A percentile compares a stretch with the other conserved stretches of the same genome.
phyloP scores from a whole-genome alignment of 2,329 filamentous ascomycete species.

The Fusarium decemcellulare region DNA sequence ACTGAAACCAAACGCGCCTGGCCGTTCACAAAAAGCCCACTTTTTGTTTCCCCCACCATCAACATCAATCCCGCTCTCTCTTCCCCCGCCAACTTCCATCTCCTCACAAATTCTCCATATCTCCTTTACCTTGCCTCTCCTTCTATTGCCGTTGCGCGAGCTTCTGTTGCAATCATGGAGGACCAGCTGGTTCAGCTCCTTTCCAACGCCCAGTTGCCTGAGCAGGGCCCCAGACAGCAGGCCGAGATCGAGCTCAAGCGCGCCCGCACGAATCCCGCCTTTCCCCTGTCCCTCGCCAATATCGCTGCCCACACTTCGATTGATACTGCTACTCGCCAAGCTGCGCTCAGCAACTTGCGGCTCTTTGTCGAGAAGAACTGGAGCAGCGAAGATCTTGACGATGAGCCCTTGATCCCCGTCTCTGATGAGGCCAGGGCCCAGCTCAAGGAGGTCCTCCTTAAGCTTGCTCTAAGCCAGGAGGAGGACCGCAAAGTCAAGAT shows the following conservation, averaged over 20 bases:
- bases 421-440: conserved; percentile 80
- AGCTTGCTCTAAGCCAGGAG: conserved; percentile 80
- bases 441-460: conserved; percentile 81
- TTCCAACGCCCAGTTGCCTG: conserved; percentile 84
- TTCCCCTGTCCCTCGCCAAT: conserved; percentile 83
- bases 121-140: conserved; percentile 17
- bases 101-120: conserved; percentile 29
- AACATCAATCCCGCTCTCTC: conserved; percentile 39
- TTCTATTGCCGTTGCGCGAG: conserved; percentile 27
- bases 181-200: conserved; percentile 92
- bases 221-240: conserved; percentile 83
- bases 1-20: conserved; percentile 20
- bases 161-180: conserved; percentile 74
- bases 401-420: conserved; percentile 73
- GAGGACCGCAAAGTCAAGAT: conserved; percentile 89
- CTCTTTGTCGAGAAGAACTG: conserved; percentile 89
- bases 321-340: conserved; percentile 82
- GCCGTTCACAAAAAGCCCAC: conserved; percentile 33
- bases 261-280: conserved; percentile 77
- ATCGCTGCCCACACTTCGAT: conserved; percentile 84
- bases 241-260: conserved; percentile 87
- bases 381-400: conserved; percentile 82
- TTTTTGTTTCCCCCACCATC: conserved; percentile 42
- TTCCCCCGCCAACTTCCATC: conserved; percentile 41
- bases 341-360: conserved; percentile 84